Evolutionary conservation across 2,329 filamentous ascomycete genomes (phyloP).

Genomic region (Zasmidium angulare): DNA sequence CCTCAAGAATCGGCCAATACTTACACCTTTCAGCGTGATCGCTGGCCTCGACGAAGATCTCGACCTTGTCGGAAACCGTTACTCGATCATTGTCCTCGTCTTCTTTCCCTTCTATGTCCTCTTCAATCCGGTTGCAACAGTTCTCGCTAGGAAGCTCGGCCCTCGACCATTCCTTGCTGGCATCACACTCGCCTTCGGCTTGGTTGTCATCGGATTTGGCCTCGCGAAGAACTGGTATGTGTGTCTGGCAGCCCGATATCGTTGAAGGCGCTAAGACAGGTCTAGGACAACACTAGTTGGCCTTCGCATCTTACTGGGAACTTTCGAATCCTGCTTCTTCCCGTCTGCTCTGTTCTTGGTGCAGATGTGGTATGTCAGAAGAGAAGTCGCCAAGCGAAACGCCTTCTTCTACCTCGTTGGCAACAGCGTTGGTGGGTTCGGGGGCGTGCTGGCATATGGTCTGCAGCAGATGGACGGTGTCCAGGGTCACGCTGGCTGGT

Average conservation of each 20-base stretch:
- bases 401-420: conserved; percentile 49
- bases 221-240: conserved; percentile 53
- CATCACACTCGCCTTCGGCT: conserved; percentile 55
- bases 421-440: conserved; percentile 44
- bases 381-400: conserved; percentile 35
- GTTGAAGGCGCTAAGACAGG: too few species aligned
- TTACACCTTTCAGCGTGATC: not conserved
- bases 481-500: conserved; percentile 66
- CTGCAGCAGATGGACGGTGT: conserved; percentile 47
- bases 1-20: not conserved
- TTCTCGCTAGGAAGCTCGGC: conserved; percentile 65
- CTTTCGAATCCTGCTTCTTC: conserved; percentile 60
- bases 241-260: not conserved
- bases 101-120: conserved; percentile 72
- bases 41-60: conserved; percentile 5
- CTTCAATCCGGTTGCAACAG: conserved; percentile 68
- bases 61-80: conserved; percentile 1
- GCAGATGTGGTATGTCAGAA: conserved; percentile 22
- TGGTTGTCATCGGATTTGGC: conserved; percentile 62
- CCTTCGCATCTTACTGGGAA: conserved; percentile 58
- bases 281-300: conserved; percentile 45
- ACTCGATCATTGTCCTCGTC: conserved; percentile 61
- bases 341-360: conserved; percentile 16
- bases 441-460: conserved; percentile 40
- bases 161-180: conserved; percentile 25